These are phyloP conservation scores for Kregervanrija delftensis DNA, from an alignment of 805 yeast species.

Conservation along the genomic window DNA sequence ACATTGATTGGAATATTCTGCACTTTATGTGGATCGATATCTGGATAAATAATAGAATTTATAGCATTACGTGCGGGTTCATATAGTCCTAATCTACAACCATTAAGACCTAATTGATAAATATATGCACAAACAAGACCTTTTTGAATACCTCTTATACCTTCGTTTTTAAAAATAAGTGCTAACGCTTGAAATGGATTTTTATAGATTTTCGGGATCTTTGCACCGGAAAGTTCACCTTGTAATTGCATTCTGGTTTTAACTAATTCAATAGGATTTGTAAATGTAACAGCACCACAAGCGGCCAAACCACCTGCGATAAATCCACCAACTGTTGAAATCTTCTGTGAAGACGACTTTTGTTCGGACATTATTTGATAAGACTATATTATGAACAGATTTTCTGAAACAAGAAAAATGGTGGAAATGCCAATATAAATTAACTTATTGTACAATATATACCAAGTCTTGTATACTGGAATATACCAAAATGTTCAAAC, in stretches of 20 bases:
- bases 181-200: slow-evolving; percentile 82
- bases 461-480: no score
- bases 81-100: slow-evolving; percentile 89
- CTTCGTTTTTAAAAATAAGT: slow-evolving; percentile 72
- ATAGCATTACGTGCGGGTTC: slow-evolving; percentile 71
- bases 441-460: no score
- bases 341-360: slow-evolving; percentile 48
- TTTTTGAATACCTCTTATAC: slow-evolving; percentile 79
- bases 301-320: slow-evolving; percentile 92
- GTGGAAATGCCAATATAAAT: no score
- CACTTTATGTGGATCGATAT: slow-evolving; percentile 37
- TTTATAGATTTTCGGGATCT: slow-evolving; percentile 51
- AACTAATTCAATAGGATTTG: slow-evolving; percentile 92
- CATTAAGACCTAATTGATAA: slow-evolving; percentile 87
- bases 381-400: no score
- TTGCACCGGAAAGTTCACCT: slow-evolving; percentile 69
- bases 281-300: slow-evolving; percentile 94
- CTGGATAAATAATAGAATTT: slow-evolving; percentile 50
- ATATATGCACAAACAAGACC: slow-evolving; percentile 85
- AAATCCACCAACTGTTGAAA: slow-evolving; percentile 71
- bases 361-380: slow-evolving; percentile 8
- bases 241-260: slow-evolving; percentile 96
- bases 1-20: slow-evolving; percentile 60
- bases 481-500: no score
- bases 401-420: no score